These are phyloP conservation scores for Plasmodium gonderi DNA, from an alignment of 169 alveolate species.

Conservation along the genomic window DNA sequence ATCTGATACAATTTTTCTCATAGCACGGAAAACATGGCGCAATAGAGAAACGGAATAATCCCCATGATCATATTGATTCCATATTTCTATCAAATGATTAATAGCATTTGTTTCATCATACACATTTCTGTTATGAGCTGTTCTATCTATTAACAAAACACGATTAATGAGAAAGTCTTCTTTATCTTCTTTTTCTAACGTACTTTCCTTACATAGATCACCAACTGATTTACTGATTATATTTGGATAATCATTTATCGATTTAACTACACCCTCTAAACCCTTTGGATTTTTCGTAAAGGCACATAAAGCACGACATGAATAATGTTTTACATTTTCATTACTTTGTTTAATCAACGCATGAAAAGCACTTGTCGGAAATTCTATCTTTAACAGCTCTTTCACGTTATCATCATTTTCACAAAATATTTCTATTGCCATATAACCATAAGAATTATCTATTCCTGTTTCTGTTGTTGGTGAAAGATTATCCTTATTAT, in stretches of 20 bases:
- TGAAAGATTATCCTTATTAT: conserved; percentile 42
- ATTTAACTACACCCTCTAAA: conserved; percentile 16
- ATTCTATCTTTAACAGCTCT: conserved; percentile 39
- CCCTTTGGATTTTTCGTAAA: conserved; percentile 47
- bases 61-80: conserved; percentile 88
- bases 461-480: conserved; percentile 71
- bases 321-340: conserved; percentile 57
- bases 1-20: conserved; percentile 88
- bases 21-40: conserved; percentile 88
- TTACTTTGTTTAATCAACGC: conserved; percentile 28
- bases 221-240: conserved; percentile 68
- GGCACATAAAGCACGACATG: conserved; percentile 74
- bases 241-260: conserved; percentile 54
- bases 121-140: conserved; percentile 87
- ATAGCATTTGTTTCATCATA: conserved; percentile 84
- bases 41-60: conserved; percentile 78
- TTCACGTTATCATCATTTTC: conserved; percentile 33
- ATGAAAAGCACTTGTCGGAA: conserved; percentile 43
- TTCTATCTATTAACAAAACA: conserved; percentile 84
- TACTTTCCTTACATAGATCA: conserved; percentile 18
- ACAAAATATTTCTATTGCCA: conserved; percentile 80
- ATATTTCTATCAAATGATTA: conserved; percentile 80
- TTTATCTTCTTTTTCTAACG: conserved; percentile 50
- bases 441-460: conserved; percentile 81
- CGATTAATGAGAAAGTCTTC: conserved; percentile 82